Base-by-base conservation (phyloP, 345 rosid species). In the Pseudoturritis turrita region DNA sequence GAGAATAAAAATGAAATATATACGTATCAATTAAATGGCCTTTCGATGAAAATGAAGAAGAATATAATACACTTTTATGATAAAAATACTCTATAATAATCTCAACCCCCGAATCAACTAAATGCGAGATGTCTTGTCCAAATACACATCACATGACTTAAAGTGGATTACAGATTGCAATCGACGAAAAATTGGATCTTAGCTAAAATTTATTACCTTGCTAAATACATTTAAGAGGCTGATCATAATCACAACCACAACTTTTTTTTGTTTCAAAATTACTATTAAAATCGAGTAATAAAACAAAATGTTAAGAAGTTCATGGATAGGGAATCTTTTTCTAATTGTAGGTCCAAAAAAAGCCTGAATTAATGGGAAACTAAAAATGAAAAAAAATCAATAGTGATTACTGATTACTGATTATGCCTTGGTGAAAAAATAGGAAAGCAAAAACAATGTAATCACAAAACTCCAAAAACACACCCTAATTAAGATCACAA, bases 121-220 rank as follows among this genome's bases (percentile, higher is more conserved):
- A 58, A 65, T 65, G 60, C 53, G 11, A 73, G 6, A 65, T 74
- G 78, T 66, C 68, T 66, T 66, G 68, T 66, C 78, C 53, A 65
- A 23, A 63, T 54, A 36, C 66, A 65, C 59, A 50, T 39, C 72
- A 74, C 78, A 66, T 74, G 78, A 57, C 26, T 25, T 39, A 2
- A 57, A 58, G 78, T 74, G 78, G 78, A 58, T 47, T 66, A 74
- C 67, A 74, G 78, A 58, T 50, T 74, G 60, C 72, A 74, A 66
- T 28, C 12, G 22, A 47, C 0, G 41, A 41, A 22, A 25, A 44
- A 29, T 60, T 65, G 68, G 71, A 49, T 49, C 17, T 22, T 58
- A 66, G 78, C 78, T 66, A 66, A 33, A 49, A 58, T 21, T 73
- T 57, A 73, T 73, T 36, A 65, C 52, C 17, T 65, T 64, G 4